A percentile compares a stretch with the other conserved stretches of the same genome.
phyloP scores from a whole-genome alignment of 495 filamentous ascomycete species.

The Aspergillus saccharolyticus region DNA sequence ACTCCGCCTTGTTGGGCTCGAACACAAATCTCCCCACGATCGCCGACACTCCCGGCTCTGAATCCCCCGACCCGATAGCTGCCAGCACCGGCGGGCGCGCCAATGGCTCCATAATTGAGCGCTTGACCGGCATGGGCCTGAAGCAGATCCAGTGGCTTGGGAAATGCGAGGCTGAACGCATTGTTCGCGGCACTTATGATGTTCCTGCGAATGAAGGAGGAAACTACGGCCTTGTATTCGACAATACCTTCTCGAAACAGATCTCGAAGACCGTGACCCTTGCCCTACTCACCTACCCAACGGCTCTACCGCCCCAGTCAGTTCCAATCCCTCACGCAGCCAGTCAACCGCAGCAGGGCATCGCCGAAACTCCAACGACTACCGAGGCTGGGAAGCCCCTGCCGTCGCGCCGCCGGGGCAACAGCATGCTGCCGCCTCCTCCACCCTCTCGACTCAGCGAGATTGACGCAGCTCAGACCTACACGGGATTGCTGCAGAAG shows the following conservation, averaged over 20 bases:
- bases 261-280: constrained; percentile 91
- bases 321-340: constrained; percentile 56
- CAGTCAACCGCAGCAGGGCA: constrained; percentile 38
- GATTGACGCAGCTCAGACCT: constrained; percentile 35
- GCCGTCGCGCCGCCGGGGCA: constrained; percentile 30
- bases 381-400: constrained; percentile 29
- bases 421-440: constrained; percentile 26
- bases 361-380: constrained; percentile 15
- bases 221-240: constrained; percentile 95
- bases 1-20: constrained; percentile 48
- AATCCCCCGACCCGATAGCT: constrained; percentile 39
- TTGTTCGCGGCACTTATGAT: constrained; percentile 85
- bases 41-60: constrained; percentile 39
- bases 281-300: constrained; percentile 89
- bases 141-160: constrained; percentile 84
- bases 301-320: constrained; percentile 72
- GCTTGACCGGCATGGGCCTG: constrained; percentile 78
- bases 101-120: constrained; percentile 61
- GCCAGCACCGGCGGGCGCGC: constrained; percentile 34
- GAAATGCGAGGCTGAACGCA: constrained; percentile 93
- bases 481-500: constrained; percentile 81
- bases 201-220: constrained; percentile 67
- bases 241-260: constrained; percentile 98
- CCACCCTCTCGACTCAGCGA: constrained; percentile 26
- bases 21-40: constrained; percentile 33